phyloP scores from a whole-genome alignment of 208 protist species.

The Angomonas deanei region DNA sequence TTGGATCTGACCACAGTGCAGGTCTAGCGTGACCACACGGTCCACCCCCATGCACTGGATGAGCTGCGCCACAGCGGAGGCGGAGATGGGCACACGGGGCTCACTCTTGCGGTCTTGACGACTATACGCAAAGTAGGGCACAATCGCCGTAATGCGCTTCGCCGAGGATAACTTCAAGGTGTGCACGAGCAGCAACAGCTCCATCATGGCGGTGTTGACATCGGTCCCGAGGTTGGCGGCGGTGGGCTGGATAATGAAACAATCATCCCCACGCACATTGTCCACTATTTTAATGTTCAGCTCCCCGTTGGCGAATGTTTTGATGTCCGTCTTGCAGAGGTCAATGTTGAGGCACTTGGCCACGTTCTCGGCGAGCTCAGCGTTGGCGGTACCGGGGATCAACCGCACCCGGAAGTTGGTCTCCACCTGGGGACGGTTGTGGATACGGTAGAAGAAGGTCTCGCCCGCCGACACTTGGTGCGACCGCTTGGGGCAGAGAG shows the following conservation, averaged over 20 bases:
- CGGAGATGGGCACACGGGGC: conserved; percentile 91
- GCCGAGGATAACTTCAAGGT: conserved; percentile 87
- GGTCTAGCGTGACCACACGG: conserved; percentile 89
- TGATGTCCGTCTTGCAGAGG: conserved; percentile 70
- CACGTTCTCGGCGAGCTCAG: conserved; percentile 75
- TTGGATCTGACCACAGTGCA: conserved; percentile 94
- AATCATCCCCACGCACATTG: conserved; percentile 93
- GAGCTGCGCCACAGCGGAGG: conserved; percentile 88
- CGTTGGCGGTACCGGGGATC: conserved; percentile 83
- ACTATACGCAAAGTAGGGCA: conserved; percentile 93
- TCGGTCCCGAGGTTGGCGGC: conserved; percentile 59
- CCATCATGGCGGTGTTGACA: conserved; percentile 96
- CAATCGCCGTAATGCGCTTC: conserved; percentile 86
- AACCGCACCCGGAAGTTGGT: conserved; percentile 82
- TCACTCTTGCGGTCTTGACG: conserved; percentile 93
- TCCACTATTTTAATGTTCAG: conserved; percentile 92
- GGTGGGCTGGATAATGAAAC: conserved; percentile 95
- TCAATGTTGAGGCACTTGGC: conserved; percentile 73
- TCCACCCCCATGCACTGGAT: conserved; percentile 87
- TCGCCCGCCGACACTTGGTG: conserved; percentile 70
- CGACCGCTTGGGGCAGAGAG: conserved; percentile 14
- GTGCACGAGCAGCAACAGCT: conserved; percentile 91
- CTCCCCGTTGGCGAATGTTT: conserved; percentile 85
- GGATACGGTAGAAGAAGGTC: conserved; percentile 80
- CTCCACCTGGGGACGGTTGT: conserved; percentile 68